A percentile compares a stretch with the other conserved stretches of the same genome.
phyloP scores from a whole-genome alignment of 306 rosid species.

The Carpinus fangiana region DNA sequence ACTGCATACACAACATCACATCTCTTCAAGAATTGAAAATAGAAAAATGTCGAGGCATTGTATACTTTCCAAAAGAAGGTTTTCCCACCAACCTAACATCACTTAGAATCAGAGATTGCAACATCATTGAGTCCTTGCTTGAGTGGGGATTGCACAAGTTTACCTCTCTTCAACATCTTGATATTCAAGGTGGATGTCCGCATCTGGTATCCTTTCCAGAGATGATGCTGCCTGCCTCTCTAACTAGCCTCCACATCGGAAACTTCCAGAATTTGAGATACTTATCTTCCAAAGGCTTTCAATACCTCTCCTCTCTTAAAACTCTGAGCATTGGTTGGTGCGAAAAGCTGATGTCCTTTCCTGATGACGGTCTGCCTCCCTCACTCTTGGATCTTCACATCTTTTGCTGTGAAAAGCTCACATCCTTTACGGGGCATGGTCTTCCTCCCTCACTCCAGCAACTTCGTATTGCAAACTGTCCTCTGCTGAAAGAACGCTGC shows the following conservation, averaged over 20 bases:
- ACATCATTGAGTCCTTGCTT: too few relatives aligned
- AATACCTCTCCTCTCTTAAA: constrained; percentile 26
- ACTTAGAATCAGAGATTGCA: background rate
- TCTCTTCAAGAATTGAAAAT: background rate
- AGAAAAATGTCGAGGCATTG: background rate
- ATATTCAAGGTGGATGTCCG: too few relatives aligned
- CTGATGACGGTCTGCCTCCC: background rate
- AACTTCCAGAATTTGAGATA: constrained; percentile 13
- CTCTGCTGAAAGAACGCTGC: constrained; percentile 1
- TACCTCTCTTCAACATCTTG: too few relatives aligned
- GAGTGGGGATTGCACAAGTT: too few relatives aligned
- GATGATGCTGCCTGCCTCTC: constrained; percentile 18
- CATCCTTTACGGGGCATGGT: background rate
- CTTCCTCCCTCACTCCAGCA: background rate
- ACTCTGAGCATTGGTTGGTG: background rate
- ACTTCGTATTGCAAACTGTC: accelerated
- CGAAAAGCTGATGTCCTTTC: background rate
- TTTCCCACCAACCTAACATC: constrained; percentile 25
- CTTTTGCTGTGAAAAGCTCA: background rate
- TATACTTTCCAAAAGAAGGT: constrained; percentile 3
- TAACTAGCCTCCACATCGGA: accelerated
- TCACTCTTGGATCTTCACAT: background rate
- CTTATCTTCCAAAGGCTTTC: constrained; percentile 15
- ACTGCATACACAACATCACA: constrained; percentile 13
- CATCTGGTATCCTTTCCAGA: background rate